Base-by-base conservation (phyloP, 148 eudicot species). In the Amaranthus cruentus region DNA sequence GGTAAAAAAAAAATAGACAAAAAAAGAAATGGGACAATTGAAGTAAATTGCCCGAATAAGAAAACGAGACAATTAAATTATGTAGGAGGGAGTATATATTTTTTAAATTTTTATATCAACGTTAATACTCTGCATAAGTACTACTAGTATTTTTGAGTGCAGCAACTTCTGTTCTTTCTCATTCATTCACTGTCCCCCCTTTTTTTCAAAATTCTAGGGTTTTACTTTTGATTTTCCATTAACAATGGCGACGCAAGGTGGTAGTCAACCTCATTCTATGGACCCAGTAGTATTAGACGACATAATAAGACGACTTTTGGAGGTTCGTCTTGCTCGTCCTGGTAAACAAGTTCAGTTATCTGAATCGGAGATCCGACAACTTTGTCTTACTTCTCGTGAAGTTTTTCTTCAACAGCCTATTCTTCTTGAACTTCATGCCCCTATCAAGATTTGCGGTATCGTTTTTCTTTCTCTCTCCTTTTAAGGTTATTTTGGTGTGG, bases 291-390 rank as follows among this genome's bases (percentile, higher is more conserved):
- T 78, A 10, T 57, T 93, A 62, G 98, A 94, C 68, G 91, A 84
- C 83, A 91, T 94, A 21, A 94, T 94, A 68, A 84, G 90, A 62
- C 86, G 91, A 53, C 85, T 93, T 9, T 66, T 88, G 52, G 98
- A 91, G 77, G 94, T 94, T 72, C 90, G 98, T 70, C 80, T 86
- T 70, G 81, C 85, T 15, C 90, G 94, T 79, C 98, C 97, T 2
- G 97, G 97, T 2, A 94, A 94, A 76, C 85, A 83, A 55, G 97
- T 91, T 61, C 97, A 94, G 80, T 79, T 94, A 52, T 83, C 96
- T 0, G 98, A 94, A 70, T 80, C 95, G 13, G 98, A 91, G 84
- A 91, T 94, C 88, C 93, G 94, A 15, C 93, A 89, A 81, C 98
- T 94, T 21, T 91, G 98, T 73, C 70, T 86, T 9, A 83, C 92